Conservation (phyloP, 2,329 filamentous ascomycete species). For the Exophiala aquamarina region DNA sequence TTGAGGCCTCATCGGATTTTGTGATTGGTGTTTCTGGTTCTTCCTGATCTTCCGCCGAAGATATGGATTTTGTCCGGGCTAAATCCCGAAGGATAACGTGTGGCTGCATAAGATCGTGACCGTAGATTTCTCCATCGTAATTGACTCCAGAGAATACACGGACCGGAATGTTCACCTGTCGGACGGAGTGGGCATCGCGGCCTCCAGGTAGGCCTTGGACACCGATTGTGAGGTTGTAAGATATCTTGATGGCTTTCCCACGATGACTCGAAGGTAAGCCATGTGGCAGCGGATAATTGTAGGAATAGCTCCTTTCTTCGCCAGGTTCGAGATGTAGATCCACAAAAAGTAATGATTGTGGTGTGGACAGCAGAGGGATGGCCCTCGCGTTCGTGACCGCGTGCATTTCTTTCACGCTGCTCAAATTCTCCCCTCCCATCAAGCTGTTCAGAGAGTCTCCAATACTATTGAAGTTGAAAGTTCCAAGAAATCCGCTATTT, state of each 20-base stretch:
- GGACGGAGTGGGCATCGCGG: constrained; percentile 76
- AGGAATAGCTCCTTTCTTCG: constrained; percentile 84
- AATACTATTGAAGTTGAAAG: constrained; percentile 84
- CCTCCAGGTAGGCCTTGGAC: constrained; percentile 80
- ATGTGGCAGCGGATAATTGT: constrained; percentile 79
- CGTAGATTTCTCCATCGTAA: constrained; percentile 79
- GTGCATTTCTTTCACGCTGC: constrained; percentile 94
- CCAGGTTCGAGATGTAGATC: constrained; percentile 84
- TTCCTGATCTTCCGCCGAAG: constrained; percentile 41
- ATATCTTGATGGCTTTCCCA: constrained; percentile 88
- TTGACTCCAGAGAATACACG: constrained; percentile 92
- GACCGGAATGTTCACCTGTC: constrained; percentile 89
- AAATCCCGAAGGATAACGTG: constrained; percentile 86
- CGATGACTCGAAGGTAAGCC: constrained; percentile 89
- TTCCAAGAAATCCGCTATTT: constrained; percentile 73
- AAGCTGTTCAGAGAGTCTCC: constrained; percentile 85
- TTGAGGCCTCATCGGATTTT: constrained; percentile 63
- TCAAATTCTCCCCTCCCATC: constrained; percentile 81
- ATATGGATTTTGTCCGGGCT: constrained; percentile 63
- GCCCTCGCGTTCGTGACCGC: constrained; percentile 81
- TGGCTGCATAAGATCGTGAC: constrained; percentile 91
- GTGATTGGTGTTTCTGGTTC: constrained; percentile 41
- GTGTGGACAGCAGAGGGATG: constrained; percentile 88
- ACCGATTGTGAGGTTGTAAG: constrained; percentile 86
- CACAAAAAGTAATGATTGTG: constrained; percentile 93